Evolutionary conservation across 306 rosid species (phyloP).

Genomic region (Trifolium subterraneum): DNA sequence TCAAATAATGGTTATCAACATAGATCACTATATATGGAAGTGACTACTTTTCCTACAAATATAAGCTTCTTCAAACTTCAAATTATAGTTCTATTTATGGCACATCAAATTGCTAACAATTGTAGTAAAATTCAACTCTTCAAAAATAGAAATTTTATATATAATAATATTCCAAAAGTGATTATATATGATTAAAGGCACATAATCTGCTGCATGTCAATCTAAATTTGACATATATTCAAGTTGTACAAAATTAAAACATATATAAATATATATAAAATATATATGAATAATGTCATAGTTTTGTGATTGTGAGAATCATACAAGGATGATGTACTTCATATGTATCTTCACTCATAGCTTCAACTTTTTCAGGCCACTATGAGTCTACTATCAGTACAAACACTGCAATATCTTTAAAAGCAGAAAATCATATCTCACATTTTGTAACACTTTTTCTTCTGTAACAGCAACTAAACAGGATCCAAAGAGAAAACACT

Average conservation of each 20-base stretch:
- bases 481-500: conserved; percentile 51
- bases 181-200: conserved; percentile 15
- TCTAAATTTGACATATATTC: conserved; percentile 22
- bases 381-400: conserved; percentile 49
- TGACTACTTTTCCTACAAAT: conserved; percentile 37
- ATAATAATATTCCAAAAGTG: background rate
- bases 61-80: conserved; percentile 4
- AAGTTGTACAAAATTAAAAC: conserved; percentile 8
- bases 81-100: background rate
- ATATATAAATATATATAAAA: background rate
- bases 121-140: conserved; percentile 27
- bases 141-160: conserved; percentile 8
- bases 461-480: conserved; percentile 51
- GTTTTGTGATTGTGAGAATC: conserved; percentile 14
- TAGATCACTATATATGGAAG: conserved; percentile 27
- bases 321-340: conserved; percentile 21
- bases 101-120: conserved; percentile 1
- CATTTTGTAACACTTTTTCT: conserved; percentile 52
- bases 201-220: conserved; percentile 19
- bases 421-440: conserved; percentile 52
- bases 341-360: conserved; percentile 39
- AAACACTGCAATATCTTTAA: conserved; percentile 42
- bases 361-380: conserved; percentile 56
- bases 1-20: conserved; percentile 8
- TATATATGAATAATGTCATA: conserved; percentile 7